phyloP scores from a whole-genome alignment of 768 basidiomycete genomes.

The Lyophyllum atratum region DNA sequence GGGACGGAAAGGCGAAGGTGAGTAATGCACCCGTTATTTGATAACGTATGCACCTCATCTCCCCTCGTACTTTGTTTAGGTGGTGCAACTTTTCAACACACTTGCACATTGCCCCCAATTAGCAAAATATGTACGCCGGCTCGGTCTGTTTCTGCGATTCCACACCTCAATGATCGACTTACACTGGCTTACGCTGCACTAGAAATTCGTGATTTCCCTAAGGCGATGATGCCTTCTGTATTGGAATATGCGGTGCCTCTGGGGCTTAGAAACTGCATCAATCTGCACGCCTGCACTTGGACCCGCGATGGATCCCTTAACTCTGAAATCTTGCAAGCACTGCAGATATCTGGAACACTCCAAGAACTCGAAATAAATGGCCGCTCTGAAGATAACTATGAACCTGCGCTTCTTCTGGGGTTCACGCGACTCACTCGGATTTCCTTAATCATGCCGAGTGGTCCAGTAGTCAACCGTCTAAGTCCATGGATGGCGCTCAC shows the following conservation, averaged over 20 bases:
- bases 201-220: constrained; percentile 81
- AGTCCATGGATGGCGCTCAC: constrained; percentile 50
- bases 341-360: constrained; percentile 44
- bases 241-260: constrained; percentile 39
- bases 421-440: constrained; percentile 59
- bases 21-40: not conserved
- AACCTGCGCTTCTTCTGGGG: constrained; percentile 47
- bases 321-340: constrained; percentile 55
- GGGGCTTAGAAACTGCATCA: constrained; percentile 62
- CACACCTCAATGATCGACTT: not conserved
- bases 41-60: not conserved
- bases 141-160: constrained; percentile 46
- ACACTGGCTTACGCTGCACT: not conserved
- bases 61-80: constrained; percentile 40
- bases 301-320: constrained; percentile 77
- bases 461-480: constrained; percentile 49
- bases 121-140: constrained; percentile 54
- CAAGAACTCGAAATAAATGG: constrained; percentile 75
- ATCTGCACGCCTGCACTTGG: constrained; percentile 70
- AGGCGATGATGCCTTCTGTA: constrained; percentile 36
- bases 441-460: constrained; percentile 76
- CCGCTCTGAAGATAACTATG: constrained; percentile 54
- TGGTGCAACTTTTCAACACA: constrained; percentile 61
- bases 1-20: constrained; percentile 62
- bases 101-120: constrained; percentile 55